Evolutionary conservation across 163 green algal genomes (phyloP).

Genomic region (Scenedesmus sp.): DNA sequence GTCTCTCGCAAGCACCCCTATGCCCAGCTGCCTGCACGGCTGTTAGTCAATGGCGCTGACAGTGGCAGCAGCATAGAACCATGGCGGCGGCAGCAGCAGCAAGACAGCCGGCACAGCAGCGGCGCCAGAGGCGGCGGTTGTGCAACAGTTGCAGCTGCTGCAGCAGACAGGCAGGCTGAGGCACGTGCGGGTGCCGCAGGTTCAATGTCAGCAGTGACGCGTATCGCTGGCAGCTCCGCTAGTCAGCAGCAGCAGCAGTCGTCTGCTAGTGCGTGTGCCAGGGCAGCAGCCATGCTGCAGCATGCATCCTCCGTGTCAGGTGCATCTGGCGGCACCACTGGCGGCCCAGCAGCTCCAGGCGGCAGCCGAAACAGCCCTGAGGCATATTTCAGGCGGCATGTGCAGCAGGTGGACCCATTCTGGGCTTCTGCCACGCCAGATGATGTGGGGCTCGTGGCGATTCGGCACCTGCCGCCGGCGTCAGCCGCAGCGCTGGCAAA

Average conservation of each 20-base stretch:
- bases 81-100: slow-evolving; percentile 4
- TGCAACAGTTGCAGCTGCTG: not conserved
- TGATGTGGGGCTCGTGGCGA: slow-evolving; percentile 16
- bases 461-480: slow-evolving; percentile 18
- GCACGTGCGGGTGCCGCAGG: not conserved
- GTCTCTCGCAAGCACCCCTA: not conserved
- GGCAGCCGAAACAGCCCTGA: not conserved
- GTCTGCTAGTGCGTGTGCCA: not conserved
- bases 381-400: slow-evolving; percentile 9
- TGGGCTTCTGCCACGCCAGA: not conserved
- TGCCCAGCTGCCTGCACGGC: not conserved
- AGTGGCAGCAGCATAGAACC: not conserved
- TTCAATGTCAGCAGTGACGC: not conserved
- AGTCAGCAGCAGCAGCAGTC: slow-evolving; percentile 1
- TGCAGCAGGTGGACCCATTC: slow-evolving; percentile 17
- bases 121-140: not conserved
- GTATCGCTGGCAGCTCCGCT: not conserved
- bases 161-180: not conserved
- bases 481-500: not conserved
- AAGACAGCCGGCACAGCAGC: not conserved
- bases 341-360: not conserved
- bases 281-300: not conserved
- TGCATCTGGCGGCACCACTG: not conserved
- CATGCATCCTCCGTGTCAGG: not conserved
- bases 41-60: not conserved